Evolutionary conservation across 2,329 filamentous ascomycete species (phyloP).

Genomic region (Albophoma yamanashiensis): DNA sequence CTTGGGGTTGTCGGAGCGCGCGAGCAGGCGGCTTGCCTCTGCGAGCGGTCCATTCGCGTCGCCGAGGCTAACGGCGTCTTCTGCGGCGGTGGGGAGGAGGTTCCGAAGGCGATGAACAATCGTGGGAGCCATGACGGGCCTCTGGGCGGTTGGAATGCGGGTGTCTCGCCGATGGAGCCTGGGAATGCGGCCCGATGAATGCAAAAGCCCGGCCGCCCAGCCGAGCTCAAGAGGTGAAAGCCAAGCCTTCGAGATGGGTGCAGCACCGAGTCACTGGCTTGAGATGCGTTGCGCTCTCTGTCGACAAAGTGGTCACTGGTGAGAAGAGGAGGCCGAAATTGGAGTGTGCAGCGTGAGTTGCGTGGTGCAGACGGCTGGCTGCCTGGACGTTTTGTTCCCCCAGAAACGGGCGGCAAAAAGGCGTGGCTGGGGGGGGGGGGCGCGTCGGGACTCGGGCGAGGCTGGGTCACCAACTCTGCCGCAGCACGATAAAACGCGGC

Average conservation of each 20-base stretch:
- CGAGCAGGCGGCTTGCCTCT: slow-evolving; percentile 27
- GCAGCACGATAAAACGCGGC: background rate
- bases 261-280: background rate
- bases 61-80: slow-evolving; percentile 13
- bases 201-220: slow-evolving; percentile 12
- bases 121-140: slow-evolving; percentile 29
- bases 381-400: slow-evolving; percentile 10
- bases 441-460: background rate
- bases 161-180: slow-evolving; percentile 3
- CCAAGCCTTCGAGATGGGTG: background rate
- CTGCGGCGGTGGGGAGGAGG: slow-evolving; percentile 12
- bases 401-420: slow-evolving; percentile 16
- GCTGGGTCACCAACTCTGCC: background rate
- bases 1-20: slow-evolving; percentile 19
- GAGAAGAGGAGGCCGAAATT: no score
- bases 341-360: background rate
- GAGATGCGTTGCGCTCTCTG: background rate
- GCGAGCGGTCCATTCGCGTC: slow-evolving; percentile 28
- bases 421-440: slow-evolving; percentile 16
- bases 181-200: background rate
- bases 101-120: slow-evolving; percentile 19
- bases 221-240: slow-evolving; percentile 8
- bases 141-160: slow-evolving; percentile 8
- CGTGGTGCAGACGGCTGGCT: background rate
- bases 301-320: background rate